Conservation (phyloP, 2,329 filamentous ascomycete species). For the Penicillium expansum region DNA sequence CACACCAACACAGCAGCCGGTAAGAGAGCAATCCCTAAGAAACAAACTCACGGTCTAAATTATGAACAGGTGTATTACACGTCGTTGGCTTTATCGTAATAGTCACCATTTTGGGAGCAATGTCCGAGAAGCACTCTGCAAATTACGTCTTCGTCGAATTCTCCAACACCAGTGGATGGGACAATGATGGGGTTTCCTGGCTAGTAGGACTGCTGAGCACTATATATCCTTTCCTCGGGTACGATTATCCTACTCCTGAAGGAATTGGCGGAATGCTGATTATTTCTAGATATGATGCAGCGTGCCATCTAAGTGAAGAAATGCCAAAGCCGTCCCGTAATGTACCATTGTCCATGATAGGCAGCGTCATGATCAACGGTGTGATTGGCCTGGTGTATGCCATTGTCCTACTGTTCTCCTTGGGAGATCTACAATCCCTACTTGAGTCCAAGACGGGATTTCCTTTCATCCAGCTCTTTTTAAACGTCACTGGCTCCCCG, state of each 20-base stretch:
- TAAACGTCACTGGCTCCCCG: constrained; percentile 16
- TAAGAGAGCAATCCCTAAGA: too few species aligned
- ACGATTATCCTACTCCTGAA: neutral
- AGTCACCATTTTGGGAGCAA: constrained; percentile 14
- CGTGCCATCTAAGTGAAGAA: constrained; percentile 42
- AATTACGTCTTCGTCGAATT: constrained; percentile 18
- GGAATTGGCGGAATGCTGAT: too few species aligned
- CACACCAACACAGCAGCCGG: constrained; percentile 19
- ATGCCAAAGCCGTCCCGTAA: constrained; percentile 29
- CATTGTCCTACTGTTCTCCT: constrained; percentile 46
- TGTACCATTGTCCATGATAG: constrained; percentile 36
- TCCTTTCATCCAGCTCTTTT: constrained; percentile 45
- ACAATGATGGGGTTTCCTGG: constrained; percentile 20
- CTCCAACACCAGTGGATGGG: constrained; percentile 22
- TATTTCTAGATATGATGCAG: constrained; percentile 36
- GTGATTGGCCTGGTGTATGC: constrained; percentile 46
- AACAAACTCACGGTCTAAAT: too few species aligned
- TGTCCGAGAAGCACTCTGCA: constrained; percentile 17
- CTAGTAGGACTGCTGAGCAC: constrained; percentile 19
- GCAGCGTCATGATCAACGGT: constrained; percentile 42
- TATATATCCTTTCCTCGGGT: constrained; percentile 22
- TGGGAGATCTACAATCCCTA: constrained; percentile 41
- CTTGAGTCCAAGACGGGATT: constrained; percentile 44
- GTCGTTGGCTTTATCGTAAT: constrained; percentile 17
- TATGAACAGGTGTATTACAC: constrained; percentile 15